Evolutionary conservation across 805 yeast genomes (phyloP), one percentile per base, ranked within the genome.

Genomic region (Brettanomyces anomalus): DNA sequence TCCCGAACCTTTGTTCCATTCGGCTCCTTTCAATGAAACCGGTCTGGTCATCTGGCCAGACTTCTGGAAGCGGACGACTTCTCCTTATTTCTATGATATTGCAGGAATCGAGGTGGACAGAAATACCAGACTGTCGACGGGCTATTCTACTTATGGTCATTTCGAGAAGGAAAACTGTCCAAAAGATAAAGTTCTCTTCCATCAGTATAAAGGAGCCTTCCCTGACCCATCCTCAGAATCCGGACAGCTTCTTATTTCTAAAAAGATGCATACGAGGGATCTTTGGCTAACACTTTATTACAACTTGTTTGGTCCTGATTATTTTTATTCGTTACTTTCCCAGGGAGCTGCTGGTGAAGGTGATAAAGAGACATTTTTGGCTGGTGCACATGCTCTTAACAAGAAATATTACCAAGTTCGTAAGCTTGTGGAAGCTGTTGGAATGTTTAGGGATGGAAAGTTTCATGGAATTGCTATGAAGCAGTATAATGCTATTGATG

Each of bases 391-490:
- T 43, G 83, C 81, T 1, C 60, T 81, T 43, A 65, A 66, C 32
- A 72, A 81, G 39, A 70, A 78, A 4, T 79, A 67, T 49, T 83
- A 80, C 53, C 75, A 75, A 49, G 79, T 79, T 28, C 77, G 77
- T 19, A 77, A 71, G 37, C 66, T 74, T 36, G 61, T 78, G 41
- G 67, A 67, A 45, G 78, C 81, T 5, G 64, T 78, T 52, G 84
- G 84, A 16, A 72, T 75, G 52, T 64, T 66, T 43, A 46, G 48
- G 6, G 58, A 60, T 38, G 63, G 59, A 11, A 66, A 65, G 7
- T 81, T 72, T 54, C 60, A 68, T n/a, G 90, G 89, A 15, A 74
- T 79, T 8, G 85, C 84, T 3, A 85, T 85, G 87, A 80, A 82
- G 4, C 95, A 85, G 58, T 76, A 67, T 47, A 77, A 81, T 54